Evolutionary conservation across 169 alveolate species (phyloP), one percentile per base, ranked within the genome.

Genomic region (Blepharisma undulans): DNA sequence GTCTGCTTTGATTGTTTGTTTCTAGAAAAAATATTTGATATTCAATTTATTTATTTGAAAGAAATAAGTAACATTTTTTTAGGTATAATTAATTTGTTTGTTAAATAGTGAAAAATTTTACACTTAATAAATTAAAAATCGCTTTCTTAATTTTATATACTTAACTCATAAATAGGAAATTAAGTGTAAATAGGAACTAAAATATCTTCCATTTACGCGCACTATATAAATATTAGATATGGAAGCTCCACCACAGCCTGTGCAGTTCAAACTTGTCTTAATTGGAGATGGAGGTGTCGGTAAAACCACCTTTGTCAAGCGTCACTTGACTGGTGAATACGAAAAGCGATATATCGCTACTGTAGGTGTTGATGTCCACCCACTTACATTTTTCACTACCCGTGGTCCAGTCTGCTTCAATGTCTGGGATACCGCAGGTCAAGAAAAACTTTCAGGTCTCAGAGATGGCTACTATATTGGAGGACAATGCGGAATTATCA

Each of bases 261-360:
- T 82, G 27, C 99, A 98, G 93, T 99, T 97, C 95, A 99, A 99
- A 94, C 97, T 99, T 79, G 99, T 99, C 81, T 95, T 99, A 92
- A 99, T 99, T 82, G 99, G 99, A 48, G 99, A 99, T 94, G 99
- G 99, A 80, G 99, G 99, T 90, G 99, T 98, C 71, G 99, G 99
- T 32, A 99, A 99, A 94, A 99, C 99, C 36, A 99, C 99, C 27
- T 98, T 99, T 94, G 99, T 99, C 48, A 99, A 98, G 93, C 96
- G 99, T 32, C 99, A 99, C 92, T 92, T 98, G 77, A 99, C 99
- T 34, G 99, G 99, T 81, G 99, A 99, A 94, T 99, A 99, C 92
- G 99, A 99, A 95, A 99, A 99, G 97, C 98, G 98, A 94, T 99
- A 99, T 97, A 98, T 98, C 85, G 99, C 99, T 66, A 99, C 99